Evolutionary conservation across 257 asterid genomes (phyloP).

Genomic region (Sherardia arvensis): DNA sequence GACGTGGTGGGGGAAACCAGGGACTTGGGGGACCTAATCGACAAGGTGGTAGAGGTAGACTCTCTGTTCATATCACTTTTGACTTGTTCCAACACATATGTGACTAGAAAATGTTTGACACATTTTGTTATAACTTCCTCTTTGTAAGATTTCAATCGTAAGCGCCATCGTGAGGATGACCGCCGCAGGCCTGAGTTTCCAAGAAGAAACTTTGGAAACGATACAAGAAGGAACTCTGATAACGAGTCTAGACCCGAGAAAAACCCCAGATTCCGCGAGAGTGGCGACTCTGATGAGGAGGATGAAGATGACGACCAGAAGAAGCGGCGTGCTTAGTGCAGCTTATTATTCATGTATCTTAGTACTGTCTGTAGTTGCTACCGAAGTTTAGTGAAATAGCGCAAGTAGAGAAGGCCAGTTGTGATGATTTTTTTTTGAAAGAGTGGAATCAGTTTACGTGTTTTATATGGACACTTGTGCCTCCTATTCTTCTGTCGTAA

Average conservation of each 20-base stretch:
- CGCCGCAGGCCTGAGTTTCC: conserved; percentile 52
- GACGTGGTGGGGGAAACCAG: conserved; percentile 56
- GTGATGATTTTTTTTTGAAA: not conserved
- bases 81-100: not conserved
- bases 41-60: conserved; percentile 61
- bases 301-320: conserved; percentile 70
- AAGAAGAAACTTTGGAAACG: conserved; percentile 66
- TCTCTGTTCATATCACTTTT: not conserved
- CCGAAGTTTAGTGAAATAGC: not conserved
- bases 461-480: not conserved
- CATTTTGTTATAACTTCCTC: conserved; percentile 16
- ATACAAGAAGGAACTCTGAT: conserved; percentile 65
- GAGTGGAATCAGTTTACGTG: not conserved
- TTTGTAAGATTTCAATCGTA: conserved; percentile 54
- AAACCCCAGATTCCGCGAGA: conserved; percentile 88
- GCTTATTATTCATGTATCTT: not conserved
- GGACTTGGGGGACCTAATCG: conserved; percentile 71
- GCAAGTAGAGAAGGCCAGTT: not conserved
- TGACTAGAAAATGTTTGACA: not conserved
- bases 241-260: conserved; percentile 83
- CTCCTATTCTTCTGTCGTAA: not conserved
- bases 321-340: conserved; percentile 28
- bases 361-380: conserved; percentile 3
- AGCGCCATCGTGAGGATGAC: conserved; percentile 79
- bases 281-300: conserved; percentile 86